Evolutionary conservation across 345 rosid species (phyloP).

Genomic region (Passiflora organensis): DNA sequence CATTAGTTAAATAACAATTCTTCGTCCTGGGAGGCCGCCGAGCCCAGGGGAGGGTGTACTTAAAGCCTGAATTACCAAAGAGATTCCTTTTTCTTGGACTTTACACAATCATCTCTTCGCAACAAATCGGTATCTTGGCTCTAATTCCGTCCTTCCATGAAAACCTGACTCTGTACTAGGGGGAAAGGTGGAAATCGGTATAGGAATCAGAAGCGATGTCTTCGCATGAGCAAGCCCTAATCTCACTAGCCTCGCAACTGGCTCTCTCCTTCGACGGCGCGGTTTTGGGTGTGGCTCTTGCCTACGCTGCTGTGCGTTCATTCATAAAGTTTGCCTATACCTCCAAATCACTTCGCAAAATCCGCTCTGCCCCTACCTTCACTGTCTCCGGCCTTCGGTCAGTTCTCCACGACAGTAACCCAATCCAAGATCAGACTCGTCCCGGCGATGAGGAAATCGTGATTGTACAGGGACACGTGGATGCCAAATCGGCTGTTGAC

Average conservation of each 20-base stretch:
- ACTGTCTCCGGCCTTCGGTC: conserved; percentile 65
- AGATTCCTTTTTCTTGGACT: too few relatives aligned
- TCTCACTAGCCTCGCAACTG: conserved; percentile 44
- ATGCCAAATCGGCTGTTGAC: conserved; percentile 40
- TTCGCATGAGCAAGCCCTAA: conserved; percentile 59
- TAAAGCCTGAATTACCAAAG: too few relatives aligned
- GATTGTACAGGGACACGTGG: conserved; percentile 61
- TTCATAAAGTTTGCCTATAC: conserved; percentile 34
- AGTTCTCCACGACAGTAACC: conserved; percentile 25
- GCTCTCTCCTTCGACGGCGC: conserved; percentile 92
- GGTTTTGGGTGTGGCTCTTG: conserved; percentile 62
- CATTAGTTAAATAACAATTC: too few relatives aligned
- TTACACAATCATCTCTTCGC: too few relatives aligned
- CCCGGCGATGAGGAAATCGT: conserved; percentile 31
- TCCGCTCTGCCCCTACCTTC: conserved; percentile 47
- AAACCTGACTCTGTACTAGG: neutral
- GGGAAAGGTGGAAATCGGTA: neutral
- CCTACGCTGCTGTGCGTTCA: conserved; percentile 61
- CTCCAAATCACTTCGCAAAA: conserved; percentile 51
- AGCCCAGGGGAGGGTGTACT: too few relatives aligned
- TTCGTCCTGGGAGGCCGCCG: too few relatives aligned
- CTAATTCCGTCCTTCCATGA: neutral
- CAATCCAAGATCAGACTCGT: neutral
- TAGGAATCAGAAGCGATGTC: conserved; percentile 39
- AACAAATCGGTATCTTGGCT: too few relatives aligned